phyloP scores from a whole-genome alignment of 192 early-diverging fungal genomes.

The Coemansia erecta region DNA sequence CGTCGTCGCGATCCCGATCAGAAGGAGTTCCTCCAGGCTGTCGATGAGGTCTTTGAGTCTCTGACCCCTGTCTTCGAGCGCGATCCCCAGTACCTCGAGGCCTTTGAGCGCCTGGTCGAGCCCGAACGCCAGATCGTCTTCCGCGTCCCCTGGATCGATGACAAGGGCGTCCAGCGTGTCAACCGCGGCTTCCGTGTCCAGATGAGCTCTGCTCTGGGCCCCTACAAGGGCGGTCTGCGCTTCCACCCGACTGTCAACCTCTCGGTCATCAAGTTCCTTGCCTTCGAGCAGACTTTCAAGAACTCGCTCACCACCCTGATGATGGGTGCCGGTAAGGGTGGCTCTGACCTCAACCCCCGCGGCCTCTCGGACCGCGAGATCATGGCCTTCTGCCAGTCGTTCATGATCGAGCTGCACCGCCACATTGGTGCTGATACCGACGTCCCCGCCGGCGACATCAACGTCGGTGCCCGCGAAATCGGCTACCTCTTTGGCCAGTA shows the following conservation, averaged over 20 bases:
- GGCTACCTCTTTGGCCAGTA: conserved; percentile 58
- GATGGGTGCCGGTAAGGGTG: too few relatives aligned
- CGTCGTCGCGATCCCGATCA: conserved; percentile 46
- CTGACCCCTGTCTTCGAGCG: conserved; percentile 53
- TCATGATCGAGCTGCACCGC: too few relatives aligned
- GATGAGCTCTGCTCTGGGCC: conserved; percentile 59
- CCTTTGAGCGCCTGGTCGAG: conserved; percentile 53
- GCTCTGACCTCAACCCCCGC: too few relatives aligned
- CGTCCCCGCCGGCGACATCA: too few relatives aligned
- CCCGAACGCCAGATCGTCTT: conserved; percentile 56
- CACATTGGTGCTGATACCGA: too few relatives aligned
- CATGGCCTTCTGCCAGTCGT: too few relatives aligned
- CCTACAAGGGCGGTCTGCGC: conserved; percentile 59
- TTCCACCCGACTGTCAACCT: conserved; percentile 59
- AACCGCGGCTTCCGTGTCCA: conserved; percentile 60
- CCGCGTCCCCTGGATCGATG: conserved; percentile 57
- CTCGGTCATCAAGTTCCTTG: conserved; percentile 57
- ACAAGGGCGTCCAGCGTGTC: conserved; percentile 51
- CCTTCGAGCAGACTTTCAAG: conserved; percentile 60
- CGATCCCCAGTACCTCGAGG: conserved; percentile 49
- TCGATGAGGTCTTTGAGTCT: conserved; percentile 53
- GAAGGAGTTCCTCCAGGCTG: conserved; percentile 55
- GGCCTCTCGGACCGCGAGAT: too few relatives aligned
- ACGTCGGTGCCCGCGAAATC: conserved; percentile 54
- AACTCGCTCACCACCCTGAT: conserved; percentile 57